phyloP scores from a whole-genome alignment of 495 filamentous ascomycete genomes.

The Margaritispora aquatica region DNA sequence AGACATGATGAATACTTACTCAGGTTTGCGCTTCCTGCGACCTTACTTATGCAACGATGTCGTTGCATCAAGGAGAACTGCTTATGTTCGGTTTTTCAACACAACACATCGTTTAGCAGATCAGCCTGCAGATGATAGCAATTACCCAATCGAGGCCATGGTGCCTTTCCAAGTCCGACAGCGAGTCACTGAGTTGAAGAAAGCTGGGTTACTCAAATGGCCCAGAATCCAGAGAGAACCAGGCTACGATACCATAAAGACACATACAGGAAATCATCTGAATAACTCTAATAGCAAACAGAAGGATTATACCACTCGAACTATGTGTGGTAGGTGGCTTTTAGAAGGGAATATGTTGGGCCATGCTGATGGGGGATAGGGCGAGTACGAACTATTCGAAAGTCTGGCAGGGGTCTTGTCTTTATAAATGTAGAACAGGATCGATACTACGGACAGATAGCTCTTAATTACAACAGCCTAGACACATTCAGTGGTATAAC shows the following conservation, averaged over 20 bases:
- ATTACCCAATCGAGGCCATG: neutral
- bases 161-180: slow-evolving; percentile 9
- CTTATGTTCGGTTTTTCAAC: slow-evolving; percentile 41
- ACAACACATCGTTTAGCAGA: slow-evolving; percentile 15
- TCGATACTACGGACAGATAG: slow-evolving; percentile 61
- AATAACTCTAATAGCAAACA: too few relatives aligned
- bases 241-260: too few relatives aligned
- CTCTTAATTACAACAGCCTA: slow-evolving; percentile 60
- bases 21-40: slow-evolving; percentile 44
- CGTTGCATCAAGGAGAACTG: slow-evolving; percentile 19
- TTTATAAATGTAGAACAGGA: slow-evolving; percentile 78
- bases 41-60: slow-evolving; percentile 40
- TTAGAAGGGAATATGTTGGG: neutral
- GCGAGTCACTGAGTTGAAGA: slow-evolving; percentile 44
- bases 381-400: slow-evolving; percentile 36
- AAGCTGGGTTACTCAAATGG: slow-evolving; percentile 39
- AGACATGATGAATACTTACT: slow-evolving; percentile 32
- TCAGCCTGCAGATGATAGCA: neutral
- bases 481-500: slow-evolving; percentile 29
- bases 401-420: slow-evolving; percentile 59
- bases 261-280: too few relatives aligned
- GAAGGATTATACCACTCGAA: slow-evolving; percentile 32
- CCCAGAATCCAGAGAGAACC: slow-evolving; percentile 35
- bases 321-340: slow-evolving; percentile 33
- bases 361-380: slow-evolving; percentile 23